These are phyloP conservation scores for Podila epigama DNA, from an alignment of 192 early-diverging fungal genomes.

Conservation along the genomic window DNA sequence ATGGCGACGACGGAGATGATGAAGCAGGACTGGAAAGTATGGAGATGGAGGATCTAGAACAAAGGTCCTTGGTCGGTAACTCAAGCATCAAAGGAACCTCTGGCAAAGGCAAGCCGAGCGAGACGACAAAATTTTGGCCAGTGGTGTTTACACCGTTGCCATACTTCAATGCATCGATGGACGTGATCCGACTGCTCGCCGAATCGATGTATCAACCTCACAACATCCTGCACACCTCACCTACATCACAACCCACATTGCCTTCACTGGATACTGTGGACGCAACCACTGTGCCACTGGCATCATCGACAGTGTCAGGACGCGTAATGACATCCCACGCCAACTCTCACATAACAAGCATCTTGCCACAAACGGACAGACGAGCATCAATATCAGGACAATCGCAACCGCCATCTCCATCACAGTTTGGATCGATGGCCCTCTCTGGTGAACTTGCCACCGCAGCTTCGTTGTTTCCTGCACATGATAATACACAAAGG, in stretches of 20 bases:
- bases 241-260: no score
- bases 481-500: constrained; percentile 29
- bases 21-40: constrained; percentile 32
- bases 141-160: constrained; percentile 41
- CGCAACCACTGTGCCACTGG: no score
- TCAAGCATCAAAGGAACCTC: background rate
- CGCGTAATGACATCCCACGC: background rate
- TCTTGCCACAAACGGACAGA: no score
- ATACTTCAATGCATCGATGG: constrained; percentile 43
- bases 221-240: no score
- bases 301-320: background rate
- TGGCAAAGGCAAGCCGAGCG: background rate
- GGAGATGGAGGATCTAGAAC: constrained; percentile 10
- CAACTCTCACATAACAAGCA: no score
- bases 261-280: no score
- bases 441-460: constrained; percentile 43
- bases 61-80: background rate
- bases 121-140: constrained; percentile 30
- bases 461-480: constrained; percentile 37
- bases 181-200: constrained; percentile 34
- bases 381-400: background rate
- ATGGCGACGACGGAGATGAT: constrained; percentile 30
- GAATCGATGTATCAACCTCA: constrained; percentile 34
- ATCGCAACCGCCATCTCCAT: background rate
- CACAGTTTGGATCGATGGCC: constrained; percentile 24